phyloP scores from a whole-genome alignment of 768 basidiomycete species.

The Sporobolomyces roseus region DNA sequence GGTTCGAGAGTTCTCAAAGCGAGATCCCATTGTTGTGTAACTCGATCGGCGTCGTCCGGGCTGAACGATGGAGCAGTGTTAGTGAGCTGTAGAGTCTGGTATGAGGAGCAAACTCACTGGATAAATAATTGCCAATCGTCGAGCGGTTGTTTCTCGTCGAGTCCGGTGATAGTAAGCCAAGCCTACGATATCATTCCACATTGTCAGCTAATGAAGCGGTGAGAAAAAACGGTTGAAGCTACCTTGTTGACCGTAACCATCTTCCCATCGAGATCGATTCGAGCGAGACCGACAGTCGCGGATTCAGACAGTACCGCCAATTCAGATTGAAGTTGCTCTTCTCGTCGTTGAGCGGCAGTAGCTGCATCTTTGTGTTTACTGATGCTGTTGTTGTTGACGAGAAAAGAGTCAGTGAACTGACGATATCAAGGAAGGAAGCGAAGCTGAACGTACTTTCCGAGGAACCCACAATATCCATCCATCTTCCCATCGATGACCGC shows the following conservation, averaged over 20 bases:
- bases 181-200: too few relatives aligned
- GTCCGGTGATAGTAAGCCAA: not conserved
- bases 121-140: not conserved
- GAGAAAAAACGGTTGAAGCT: too few relatives aligned
- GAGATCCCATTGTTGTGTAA: not conserved
- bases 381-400: not conserved
- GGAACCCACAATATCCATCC: slow-evolving; percentile 15
- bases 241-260: slow-evolving; percentile 25
- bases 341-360: slow-evolving; percentile 6
- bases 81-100: not conserved
- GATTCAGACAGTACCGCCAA: slow-evolving; percentile 11
- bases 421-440: not conserved
- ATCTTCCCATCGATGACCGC: slow-evolving; percentile 6
- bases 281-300: slow-evolving; percentile 14
- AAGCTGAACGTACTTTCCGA: slow-evolving; percentile 11
- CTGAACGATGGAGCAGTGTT: not conserved
- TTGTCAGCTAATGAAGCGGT: too few relatives aligned
- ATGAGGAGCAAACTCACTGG: not conserved
- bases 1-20: not conserved
- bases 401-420: not conserved
- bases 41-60: slow-evolving; percentile 8
- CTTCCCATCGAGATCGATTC: slow-evolving; percentile 14
- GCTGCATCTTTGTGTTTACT: slow-evolving; percentile 24
- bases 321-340: slow-evolving; percentile 17
- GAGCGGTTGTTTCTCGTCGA: not conserved